phyloP scores from a whole-genome alignment of 768 basidiomycete species.

The Suillus alpinus region DNA sequence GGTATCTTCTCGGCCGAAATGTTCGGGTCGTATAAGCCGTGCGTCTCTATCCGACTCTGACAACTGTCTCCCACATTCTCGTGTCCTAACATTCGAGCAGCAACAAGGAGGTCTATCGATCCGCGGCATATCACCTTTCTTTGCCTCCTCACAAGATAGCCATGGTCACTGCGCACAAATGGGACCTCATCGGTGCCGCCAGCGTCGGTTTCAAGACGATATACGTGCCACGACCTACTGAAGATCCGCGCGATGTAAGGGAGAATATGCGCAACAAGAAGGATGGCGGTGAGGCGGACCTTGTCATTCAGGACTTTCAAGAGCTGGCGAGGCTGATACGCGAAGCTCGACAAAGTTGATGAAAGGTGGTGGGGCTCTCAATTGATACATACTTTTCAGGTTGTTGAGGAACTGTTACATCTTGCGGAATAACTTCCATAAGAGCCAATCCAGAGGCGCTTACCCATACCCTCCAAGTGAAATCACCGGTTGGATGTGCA shows the following conservation, averaged over 20 bases:
- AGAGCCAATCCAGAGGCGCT: no score
- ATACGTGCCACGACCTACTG: conserved; percentile 51
- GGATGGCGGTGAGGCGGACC: conserved; percentile 58
- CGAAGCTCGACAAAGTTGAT: conserved; percentile 10
- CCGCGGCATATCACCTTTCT: conserved; percentile 46
- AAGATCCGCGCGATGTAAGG: conserved; percentile 33
- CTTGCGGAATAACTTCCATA: not conserved
- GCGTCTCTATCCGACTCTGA: conserved; percentile 15
- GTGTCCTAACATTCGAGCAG: conserved; percentile 15
- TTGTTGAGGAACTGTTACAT: not conserved
- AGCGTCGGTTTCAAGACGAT: conserved; percentile 53
- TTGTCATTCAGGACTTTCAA: conserved; percentile 48
- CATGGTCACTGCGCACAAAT: conserved; percentile 64
- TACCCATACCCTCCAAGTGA: no score
- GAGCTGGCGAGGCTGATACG: conserved; percentile 40
- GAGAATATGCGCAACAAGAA: conserved; percentile 39
- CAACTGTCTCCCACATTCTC: not conserved
- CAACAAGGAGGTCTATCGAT: conserved; percentile 47
- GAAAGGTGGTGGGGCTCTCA: not conserved
- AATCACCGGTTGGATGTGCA: no score
- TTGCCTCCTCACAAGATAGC: conserved; percentile 45
- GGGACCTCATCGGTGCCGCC: conserved; percentile 53
- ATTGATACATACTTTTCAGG: not conserved
- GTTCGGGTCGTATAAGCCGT: conserved; percentile 67
- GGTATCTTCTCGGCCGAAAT: conserved; percentile 58